Evolutionary conservation across 306 rosid species (phyloP).

Genomic region (Vigna hirtella): DNA sequence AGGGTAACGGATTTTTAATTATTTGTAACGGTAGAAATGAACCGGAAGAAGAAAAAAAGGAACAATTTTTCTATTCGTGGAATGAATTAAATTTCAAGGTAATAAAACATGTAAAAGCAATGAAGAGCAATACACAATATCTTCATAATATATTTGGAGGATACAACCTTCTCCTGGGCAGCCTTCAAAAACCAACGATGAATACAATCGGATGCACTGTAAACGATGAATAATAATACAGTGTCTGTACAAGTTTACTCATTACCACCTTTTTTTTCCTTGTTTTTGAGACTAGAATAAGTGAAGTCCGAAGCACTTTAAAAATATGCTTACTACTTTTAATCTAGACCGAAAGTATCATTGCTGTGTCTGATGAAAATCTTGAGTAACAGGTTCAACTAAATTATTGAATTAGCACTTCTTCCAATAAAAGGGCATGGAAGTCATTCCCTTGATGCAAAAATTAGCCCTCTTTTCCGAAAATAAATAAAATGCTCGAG

Average conservation of each 20-base stretch:
- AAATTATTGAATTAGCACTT: slow-evolving; percentile 30
- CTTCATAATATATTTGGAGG: background rate
- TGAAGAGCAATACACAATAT: background rate
- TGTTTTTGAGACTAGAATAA: background rate
- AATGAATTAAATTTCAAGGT: background rate
- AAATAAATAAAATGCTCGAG: slow-evolving; percentile 26
- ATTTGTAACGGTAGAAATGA: too few relatives aligned
- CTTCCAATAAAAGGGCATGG: slow-evolving; percentile 17
- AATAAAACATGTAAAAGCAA: background rate
- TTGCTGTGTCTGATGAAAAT: slow-evolving; percentile 15
- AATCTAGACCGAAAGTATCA: slow-evolving; percentile 1
- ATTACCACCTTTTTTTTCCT: background rate
- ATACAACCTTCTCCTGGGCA: background rate
- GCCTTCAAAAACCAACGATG: background rate
- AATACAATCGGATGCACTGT: background rate
- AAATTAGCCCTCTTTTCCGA: slow-evolving; percentile 2
- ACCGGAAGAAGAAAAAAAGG: too few relatives aligned
- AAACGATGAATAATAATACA: background rate
- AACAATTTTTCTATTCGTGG: too few relatives aligned
- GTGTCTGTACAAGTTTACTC: background rate
- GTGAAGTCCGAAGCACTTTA: slow-evolving; percentile 3
- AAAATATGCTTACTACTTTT: background rate
- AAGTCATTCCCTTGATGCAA: slow-evolving; percentile 29
- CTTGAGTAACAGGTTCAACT: slow-evolving; percentile 6
- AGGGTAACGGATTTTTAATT: background rate